Conservation (phyloP, 2,329 filamentous ascomycete genomes). For the Penicillium frequentans region DNA sequence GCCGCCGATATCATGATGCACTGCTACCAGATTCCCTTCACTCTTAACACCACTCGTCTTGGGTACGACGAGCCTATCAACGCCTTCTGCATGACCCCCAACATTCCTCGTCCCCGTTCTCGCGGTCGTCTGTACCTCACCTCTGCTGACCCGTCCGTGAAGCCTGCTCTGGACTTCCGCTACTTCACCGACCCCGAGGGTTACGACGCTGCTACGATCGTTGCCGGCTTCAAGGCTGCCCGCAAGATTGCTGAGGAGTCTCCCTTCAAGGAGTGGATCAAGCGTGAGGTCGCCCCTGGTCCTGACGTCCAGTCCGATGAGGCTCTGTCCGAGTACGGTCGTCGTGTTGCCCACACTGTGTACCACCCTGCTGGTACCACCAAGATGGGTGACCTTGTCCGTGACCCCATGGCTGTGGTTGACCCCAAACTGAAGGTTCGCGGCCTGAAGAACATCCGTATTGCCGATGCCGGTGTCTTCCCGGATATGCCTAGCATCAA, state of each 20-base stretch:
- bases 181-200: slow-evolving; percentile 87
- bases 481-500: slow-evolving; percentile 85
- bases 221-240: slow-evolving; percentile 74
- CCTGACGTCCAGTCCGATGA: slow-evolving; percentile 73
- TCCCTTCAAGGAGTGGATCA: slow-evolving; percentile 81
- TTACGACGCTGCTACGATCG: slow-evolving; percentile 79
- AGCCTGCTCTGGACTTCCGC: slow-evolving; percentile 82
- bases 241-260: slow-evolving; percentile 71
- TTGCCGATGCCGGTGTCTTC: slow-evolving; percentile 86
- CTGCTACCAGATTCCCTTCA: slow-evolving; percentile 94
- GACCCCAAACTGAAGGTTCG: slow-evolving; percentile 70
- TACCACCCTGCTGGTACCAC: slow-evolving; percentile 89
- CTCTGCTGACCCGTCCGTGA: slow-evolving; percentile 70
- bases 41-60: slow-evolving; percentile 77
- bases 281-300: slow-evolving; percentile 77
- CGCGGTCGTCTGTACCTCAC: slow-evolving; percentile 76
- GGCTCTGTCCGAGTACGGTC: slow-evolving; percentile 77
- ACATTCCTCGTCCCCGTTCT: slow-evolving; percentile 80
- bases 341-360: slow-evolving; percentile 79
- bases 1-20: slow-evolving; percentile 93
- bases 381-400: slow-evolving; percentile 76
- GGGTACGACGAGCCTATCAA: slow-evolving; percentile 71
- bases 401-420: slow-evolving; percentile 75
- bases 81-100: slow-evolving; percentile 91
- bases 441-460: slow-evolving; percentile 71